Percentiles rank a stretch among this genome's conserved stretches.
Evolutionary conservation across 176 grass and related monocot species (phyloP).

Genomic region (Urochloa ruziziensis): DNA sequence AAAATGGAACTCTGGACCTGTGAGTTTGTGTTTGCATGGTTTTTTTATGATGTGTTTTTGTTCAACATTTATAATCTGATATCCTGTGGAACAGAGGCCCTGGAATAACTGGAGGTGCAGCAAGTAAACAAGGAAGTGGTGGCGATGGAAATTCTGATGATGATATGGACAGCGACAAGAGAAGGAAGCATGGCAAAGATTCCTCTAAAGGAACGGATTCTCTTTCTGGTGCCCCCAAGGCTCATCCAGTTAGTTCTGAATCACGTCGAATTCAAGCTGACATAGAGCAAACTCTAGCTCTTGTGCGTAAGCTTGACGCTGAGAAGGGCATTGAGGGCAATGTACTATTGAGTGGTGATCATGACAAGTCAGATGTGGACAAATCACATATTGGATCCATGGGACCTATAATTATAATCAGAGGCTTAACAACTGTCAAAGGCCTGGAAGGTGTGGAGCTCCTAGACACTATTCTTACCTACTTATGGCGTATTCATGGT

Average conservation of each 20-base stretch:
- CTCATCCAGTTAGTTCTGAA: constrained; percentile 79
- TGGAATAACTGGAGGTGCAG: constrained; percentile 45
- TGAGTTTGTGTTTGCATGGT: constrained; percentile 40
- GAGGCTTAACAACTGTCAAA: constrained; percentile 91
- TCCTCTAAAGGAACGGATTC: constrained; percentile 66
- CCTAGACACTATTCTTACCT: constrained; percentile 87
- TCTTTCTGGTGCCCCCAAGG: constrained; percentile 68
- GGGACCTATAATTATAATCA: constrained; percentile 96
- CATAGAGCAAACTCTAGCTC: constrained; percentile 68
- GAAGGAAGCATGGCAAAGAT: constrained; percentile 68
- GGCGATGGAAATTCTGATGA: constrained; percentile 92
- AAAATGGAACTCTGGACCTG: constrained; percentile 90
- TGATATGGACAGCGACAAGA: constrained; percentile 75
- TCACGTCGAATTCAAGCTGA: constrained; percentile 71
- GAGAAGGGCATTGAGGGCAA: constrained; percentile 93
- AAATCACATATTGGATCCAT: constrained; percentile 95
- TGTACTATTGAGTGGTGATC: constrained; percentile 59
- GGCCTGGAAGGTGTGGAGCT: constrained; percentile 94
- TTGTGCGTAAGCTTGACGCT: constrained; percentile 73
- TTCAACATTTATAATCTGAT: constrained; percentile 46
- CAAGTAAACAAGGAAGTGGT: constrained; percentile 52
- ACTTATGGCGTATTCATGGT: constrained; percentile 95
- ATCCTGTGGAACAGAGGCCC: constrained; percentile 62
- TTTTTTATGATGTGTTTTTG: constrained; percentile 17
- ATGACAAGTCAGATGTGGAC: constrained; percentile 65